Evolutionary conservation across 2,329 filamentous ascomycete species (phyloP), one percentile per base, ranked within the genome.

Genomic region (Alternaria hordeiaustralica): DNA sequence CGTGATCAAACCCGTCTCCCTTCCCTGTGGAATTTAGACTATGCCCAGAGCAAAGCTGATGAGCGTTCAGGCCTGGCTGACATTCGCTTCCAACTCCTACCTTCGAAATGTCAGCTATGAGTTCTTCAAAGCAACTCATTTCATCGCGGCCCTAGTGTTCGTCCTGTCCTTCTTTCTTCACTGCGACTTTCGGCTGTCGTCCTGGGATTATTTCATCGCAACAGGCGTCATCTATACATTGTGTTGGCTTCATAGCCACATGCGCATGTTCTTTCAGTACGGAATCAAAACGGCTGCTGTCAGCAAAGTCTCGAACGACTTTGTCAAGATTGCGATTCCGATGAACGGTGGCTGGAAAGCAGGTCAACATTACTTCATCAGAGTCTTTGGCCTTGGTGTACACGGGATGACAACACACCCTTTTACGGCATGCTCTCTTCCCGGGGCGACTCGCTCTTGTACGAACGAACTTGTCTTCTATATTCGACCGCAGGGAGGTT

Each of bases 161-260:
- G 77, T 88, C 18, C 54, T 89, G 9, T 87, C 88, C 70, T 85
- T 89, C 75, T 89, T 89, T 76, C 80, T 88, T 55, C 87, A 89
- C 75, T 89, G 87, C 71, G 83, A 86, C 71, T 85, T 83, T 73
- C 82, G 51, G 46, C 44, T 61, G 10, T 51, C 47, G 11, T 26
- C 56, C 12, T 84, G 85, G 85, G 84, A 89, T 76, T 89, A 89
- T 71, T 89, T 89, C 71, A 85, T 90, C 64, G 87, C 84, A 2
- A 83, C 84, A 0, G 87, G 79, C 9, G 81, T 83, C 0, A 68
- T 89, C 7, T 89, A 88, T 72, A 70, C 84, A 0, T 68, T 84
- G 3, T 84, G 80, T 43, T 83, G 83, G 64, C 65, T 84, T 8
- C 84, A 84, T 60, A 75, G 83, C 0, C 80, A 83, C 61, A 76